Conservation (phyloP, 2,329 filamentous ascomycete species). For the Cordyceps farinosa region DNA sequence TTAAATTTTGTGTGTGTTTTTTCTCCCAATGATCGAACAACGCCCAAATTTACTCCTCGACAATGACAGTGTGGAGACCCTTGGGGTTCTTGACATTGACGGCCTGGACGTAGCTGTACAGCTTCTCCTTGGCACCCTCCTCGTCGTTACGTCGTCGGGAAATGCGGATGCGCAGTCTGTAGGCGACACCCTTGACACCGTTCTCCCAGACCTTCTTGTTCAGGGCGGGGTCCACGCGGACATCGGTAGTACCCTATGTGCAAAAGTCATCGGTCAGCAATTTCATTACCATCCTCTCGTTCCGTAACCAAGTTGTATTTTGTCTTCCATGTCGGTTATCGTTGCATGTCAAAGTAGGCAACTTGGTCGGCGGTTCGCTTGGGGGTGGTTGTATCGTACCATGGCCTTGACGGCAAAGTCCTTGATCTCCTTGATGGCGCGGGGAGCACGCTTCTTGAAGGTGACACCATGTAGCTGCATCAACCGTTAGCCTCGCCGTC, state of each 20-base stretch:
- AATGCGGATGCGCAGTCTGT: slow-evolving; percentile 96
- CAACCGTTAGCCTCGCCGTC: slow-evolving; percentile 18
- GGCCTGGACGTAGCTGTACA: slow-evolving; percentile 99
- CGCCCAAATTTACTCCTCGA: slow-evolving; percentile 53
- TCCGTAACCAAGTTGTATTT: slow-evolving; percentile 2
- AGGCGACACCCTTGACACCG: slow-evolving; percentile 98
- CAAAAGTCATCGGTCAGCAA: slow-evolving; percentile 17
- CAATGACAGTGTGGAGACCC: slow-evolving; percentile 89
- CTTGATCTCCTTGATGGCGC: slow-evolving; percentile 99
- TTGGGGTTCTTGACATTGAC: slow-evolving; percentile 99
- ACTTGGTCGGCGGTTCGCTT: background rate
- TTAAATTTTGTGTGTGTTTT: slow-evolving; percentile 23
- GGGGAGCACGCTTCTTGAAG: slow-evolving; percentile 99
- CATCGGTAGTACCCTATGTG: slow-evolving; percentile 83
- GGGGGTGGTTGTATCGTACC: slow-evolving; percentile 58
- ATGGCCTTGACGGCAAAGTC: slow-evolving; percentile 89
- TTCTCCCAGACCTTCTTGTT: slow-evolving; percentile 99
- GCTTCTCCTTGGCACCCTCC: slow-evolving; percentile 98
- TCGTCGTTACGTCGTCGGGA: slow-evolving; percentile 99
- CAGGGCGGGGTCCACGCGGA: slow-evolving; percentile 95
- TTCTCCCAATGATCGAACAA: slow-evolving; percentile 17
- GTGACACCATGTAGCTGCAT: slow-evolving; percentile 86
- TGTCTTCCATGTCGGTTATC: background rate
- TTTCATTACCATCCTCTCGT: background rate
- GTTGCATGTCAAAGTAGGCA: background rate